Conservation (phyloP, 805 yeast genomes). For the Barnettozyma populi region DNA sequence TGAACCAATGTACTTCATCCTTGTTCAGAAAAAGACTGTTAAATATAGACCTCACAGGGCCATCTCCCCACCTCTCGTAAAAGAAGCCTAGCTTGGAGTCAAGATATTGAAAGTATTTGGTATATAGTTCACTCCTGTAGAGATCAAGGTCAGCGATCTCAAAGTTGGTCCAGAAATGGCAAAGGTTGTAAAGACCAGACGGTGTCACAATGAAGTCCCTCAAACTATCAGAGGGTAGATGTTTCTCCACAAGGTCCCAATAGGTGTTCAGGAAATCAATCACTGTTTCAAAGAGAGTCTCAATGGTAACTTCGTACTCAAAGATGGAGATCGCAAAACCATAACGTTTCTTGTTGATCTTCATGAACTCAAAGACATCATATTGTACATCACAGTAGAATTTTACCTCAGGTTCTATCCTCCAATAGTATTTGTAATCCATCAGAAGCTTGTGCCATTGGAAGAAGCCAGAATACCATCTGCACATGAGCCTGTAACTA, state of each 20-base stretch:
- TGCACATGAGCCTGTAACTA: conserved; percentile 85
- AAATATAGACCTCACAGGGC: conserved; percentile 81
- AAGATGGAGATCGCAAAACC: conserved; percentile 73
- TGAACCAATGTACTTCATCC: conserved; percentile 65
- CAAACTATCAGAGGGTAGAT: conserved; percentile 53
- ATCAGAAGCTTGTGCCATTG: conserved; percentile 63
- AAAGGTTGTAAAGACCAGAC: conserved; percentile 68
- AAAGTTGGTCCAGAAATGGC: conserved; percentile 92
- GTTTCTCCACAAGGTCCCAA: conserved; percentile 5
- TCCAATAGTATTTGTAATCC: conserved; percentile 85
- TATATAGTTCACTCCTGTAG: conserved; percentile 68
- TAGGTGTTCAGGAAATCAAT: conserved; percentile 10
- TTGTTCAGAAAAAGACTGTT: conserved; percentile 65
- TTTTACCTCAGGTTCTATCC: conserved; percentile 81
- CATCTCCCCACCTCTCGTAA: conserved; percentile 92
- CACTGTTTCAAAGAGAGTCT: conserved; percentile 43
- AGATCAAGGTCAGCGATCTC: conserved; percentile 77
- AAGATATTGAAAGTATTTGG: conserved; percentile 60
- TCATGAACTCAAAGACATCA: conserved; percentile 53
- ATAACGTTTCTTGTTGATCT: conserved; percentile 55
- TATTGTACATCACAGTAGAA: conserved; percentile 66
- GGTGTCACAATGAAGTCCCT: conserved; percentile 65
- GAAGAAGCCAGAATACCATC: conserved; percentile 82
- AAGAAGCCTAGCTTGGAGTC: conserved; percentile 80
- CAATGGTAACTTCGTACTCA: conserved; percentile 47